Percentiles rank a stretch among this genome's conserved stretches.
These are phyloP conservation scores for Zasmidium citrigriseum DNA, from an alignment of 2,329 filamentous ascomycete species.

Conservation along the genomic window DNA sequence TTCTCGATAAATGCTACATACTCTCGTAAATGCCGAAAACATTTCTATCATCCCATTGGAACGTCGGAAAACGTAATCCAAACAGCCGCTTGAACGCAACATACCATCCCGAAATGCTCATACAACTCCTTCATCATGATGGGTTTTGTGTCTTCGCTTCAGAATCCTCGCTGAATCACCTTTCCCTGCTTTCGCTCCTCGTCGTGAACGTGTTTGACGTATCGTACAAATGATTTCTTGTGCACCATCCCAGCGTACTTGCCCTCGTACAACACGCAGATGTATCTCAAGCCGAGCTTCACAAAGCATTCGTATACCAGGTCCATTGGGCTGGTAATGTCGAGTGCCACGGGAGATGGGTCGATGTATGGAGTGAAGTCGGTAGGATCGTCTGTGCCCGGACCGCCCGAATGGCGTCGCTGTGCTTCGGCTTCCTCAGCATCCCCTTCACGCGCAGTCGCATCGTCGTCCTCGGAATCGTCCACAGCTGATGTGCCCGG, in stretches of 20 bases:
- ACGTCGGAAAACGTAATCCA: not conserved
- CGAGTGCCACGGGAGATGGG: conserved; percentile 81
- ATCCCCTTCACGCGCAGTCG: conserved; percentile 12
- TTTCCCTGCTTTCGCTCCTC: conserved; percentile 22
- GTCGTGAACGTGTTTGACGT: conserved; percentile 80
- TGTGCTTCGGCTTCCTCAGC: conserved; percentile 9
- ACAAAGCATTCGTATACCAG: conserved; percentile 95
- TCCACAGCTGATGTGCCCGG: conserved; percentile 8
- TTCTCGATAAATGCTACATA: not conserved
- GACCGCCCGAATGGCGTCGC: not conserved
- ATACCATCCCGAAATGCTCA: not conserved
- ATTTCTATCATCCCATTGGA: not conserved
- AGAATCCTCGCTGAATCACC: conserved; percentile 3
- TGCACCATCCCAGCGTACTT: conserved; percentile 88
- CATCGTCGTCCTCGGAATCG: conserved; percentile 5
- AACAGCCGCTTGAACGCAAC: conserved; percentile 10
- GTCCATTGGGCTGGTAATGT: conserved; percentile 88
- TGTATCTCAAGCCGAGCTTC: conserved; percentile 87
- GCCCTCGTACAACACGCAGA: conserved; percentile 84
- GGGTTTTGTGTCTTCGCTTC: not conserved
- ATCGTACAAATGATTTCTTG: conserved; percentile 96
- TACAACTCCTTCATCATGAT: too few relatives aligned
- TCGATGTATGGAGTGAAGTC: conserved; percentile 94
- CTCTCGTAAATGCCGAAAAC: conserved; percentile 2
- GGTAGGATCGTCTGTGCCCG: conserved; percentile 58